A percentile compares a stretch with the other conserved stretches of the same genome.
phyloP scores from a whole-genome alignment of 371 early-diverging fungal species.

The Apophysomyces ossiformis region DNA sequence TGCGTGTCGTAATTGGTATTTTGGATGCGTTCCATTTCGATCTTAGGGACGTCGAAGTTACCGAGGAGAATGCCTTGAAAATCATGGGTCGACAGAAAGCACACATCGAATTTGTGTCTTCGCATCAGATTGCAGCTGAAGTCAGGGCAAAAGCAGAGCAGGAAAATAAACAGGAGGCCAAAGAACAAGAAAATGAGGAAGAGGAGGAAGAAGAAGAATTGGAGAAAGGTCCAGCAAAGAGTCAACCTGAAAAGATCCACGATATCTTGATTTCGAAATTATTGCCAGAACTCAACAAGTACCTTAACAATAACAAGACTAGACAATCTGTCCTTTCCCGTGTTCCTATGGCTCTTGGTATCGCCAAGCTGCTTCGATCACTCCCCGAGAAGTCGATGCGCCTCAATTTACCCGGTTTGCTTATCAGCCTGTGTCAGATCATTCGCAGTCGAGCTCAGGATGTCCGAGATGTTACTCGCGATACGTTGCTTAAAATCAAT shows the following conservation, averaged over 20 bases:
- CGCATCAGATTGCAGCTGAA: slow-evolving; percentile 41
- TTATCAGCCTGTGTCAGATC: slow-evolving; percentile 85
- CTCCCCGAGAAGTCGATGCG: slow-evolving; percentile 79
- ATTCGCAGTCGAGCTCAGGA: slow-evolving; percentile 84
- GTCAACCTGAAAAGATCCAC: slow-evolving; percentile 65
- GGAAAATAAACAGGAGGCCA: slow-evolving; percentile 31
- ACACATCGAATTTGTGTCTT: slow-evolving; percentile 49
- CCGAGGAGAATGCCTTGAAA: slow-evolving; percentile 45
- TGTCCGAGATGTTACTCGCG: slow-evolving; percentile 85
- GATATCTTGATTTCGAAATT: slow-evolving; percentile 69
- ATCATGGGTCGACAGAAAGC: slow-evolving; percentile 50
- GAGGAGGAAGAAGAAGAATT: slow-evolving; percentile 37
- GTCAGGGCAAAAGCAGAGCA: slow-evolving; percentile 20
- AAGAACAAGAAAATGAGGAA: slow-evolving; percentile 34
- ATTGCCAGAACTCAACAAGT: slow-evolving; percentile 79
- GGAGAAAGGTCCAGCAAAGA: slow-evolving; percentile 25
- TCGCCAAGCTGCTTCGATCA: slow-evolving; percentile 78
- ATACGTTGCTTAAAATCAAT: slow-evolving; percentile 85
- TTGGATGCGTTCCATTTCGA: slow-evolving; percentile 94
- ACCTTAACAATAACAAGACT: slow-evolving; percentile 67
- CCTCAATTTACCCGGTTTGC: slow-evolving; percentile 81
- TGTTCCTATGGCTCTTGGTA: slow-evolving; percentile 87
- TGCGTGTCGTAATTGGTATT: slow-evolving; percentile 78
- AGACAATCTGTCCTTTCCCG: slow-evolving; percentile 79
- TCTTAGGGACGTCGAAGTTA: slow-evolving; percentile 57